Evolutionary conservation across 1,284 basidiomycete species (phyloP).

Genomic region (Heimioporus punctisporus): DNA sequence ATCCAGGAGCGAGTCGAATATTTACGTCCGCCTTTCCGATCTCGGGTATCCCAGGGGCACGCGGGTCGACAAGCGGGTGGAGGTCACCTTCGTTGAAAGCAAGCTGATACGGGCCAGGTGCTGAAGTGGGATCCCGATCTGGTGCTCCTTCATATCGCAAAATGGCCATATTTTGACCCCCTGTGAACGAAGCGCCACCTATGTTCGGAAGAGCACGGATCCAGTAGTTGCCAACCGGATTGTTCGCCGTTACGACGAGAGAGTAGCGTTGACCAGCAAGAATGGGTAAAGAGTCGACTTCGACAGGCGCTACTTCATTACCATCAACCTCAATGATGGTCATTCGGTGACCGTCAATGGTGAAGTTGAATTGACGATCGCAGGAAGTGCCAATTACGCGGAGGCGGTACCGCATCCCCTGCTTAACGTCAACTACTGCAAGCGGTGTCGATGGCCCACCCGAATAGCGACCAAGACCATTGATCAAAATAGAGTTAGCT

Average conservation of each 20-base stretch:
- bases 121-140: conserved; percentile 39
- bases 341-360: conserved; percentile 41
- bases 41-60: conserved; percentile 23
- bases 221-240: conserved; percentile 42
- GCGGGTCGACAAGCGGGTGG: conserved; percentile 31
- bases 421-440: conserved; percentile 27
- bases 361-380: conserved; percentile 34
- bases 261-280: conserved; percentile 40
- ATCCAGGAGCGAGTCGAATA: conserved; percentile 14
- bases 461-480: conserved; percentile 42
- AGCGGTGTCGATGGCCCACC: conserved; percentile 28
- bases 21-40: conserved; percentile 25
- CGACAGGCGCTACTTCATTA: conserved; percentile 37
- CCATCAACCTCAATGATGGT: conserved; percentile 52
- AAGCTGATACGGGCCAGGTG: conserved; percentile 24
- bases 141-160: conserved; percentile 50
- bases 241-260: conserved; percentile 29
- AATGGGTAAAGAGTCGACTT: conserved; percentile 39
- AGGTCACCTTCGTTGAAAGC: conserved; percentile 31
- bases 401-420: conserved; percentile 24
- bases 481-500: conserved; percentile 44
- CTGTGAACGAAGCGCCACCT: conserved; percentile 24
- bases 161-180: conserved; percentile 49
- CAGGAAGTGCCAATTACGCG: conserved; percentile 33
- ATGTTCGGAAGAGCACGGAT: conserved; percentile 27